A percentile compares a stretch with the other conserved stretches of the same genome.
These are phyloP conservation scores for Cadophora luteo-olivacea DNA, from an alignment of 2,329 filamentous ascomycete species.

Conservation along the genomic window DNA sequence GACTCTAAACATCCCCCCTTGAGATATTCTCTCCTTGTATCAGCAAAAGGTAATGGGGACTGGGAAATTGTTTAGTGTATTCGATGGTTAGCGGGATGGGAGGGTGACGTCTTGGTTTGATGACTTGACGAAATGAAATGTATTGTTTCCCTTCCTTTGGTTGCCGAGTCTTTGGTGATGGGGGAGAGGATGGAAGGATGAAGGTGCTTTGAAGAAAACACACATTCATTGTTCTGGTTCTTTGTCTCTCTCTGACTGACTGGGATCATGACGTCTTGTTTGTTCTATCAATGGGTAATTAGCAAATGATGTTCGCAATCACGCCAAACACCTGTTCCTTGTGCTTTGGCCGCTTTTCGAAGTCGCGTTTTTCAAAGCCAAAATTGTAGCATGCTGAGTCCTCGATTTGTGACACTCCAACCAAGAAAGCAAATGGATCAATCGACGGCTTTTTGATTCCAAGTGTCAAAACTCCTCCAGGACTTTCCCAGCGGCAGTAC, in stretches of 20 bases:
- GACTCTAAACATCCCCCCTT: conserved; percentile 27
- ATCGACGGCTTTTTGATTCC: too few species aligned
- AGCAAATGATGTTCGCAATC: background rate
- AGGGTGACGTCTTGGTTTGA: conserved; percentile 2
- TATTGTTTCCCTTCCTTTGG: background rate
- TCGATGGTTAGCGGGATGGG: background rate
- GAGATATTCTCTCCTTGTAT: background rate
- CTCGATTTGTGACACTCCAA: too few species aligned
- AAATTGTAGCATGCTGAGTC: too few species aligned
- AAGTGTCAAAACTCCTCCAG: too few species aligned
- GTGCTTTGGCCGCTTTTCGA: too few species aligned
- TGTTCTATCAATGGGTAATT: background rate
- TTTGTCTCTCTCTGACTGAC: background rate
- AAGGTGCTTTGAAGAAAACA: background rate
- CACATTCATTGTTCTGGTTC: background rate
- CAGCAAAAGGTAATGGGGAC: background rate
- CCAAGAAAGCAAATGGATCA: too few species aligned
- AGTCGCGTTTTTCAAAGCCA: too few species aligned
- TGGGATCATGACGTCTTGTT: background rate
- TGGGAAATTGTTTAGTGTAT: background rate
- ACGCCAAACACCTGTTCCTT: too few species aligned
- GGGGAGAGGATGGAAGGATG: background rate
- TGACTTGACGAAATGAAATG: background rate
- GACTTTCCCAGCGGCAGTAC: too few species aligned
- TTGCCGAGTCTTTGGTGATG: background rate